Evolutionary conservation across 768 basidiomycete genomes (phyloP), one percentile per base, ranked within the genome.

Genomic region (Hygrocybe punicea): DNA sequence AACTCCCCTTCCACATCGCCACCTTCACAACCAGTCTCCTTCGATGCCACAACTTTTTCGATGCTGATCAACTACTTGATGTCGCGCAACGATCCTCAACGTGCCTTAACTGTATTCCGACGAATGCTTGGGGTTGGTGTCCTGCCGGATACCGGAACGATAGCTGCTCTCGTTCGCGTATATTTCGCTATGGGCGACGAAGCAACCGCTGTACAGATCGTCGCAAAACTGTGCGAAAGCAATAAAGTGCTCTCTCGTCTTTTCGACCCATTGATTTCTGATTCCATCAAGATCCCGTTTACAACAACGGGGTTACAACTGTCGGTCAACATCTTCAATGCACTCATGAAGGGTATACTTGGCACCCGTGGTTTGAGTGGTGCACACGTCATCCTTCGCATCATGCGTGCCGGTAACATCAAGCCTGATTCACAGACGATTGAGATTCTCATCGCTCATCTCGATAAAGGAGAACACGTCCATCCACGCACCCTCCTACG

Each of bases 31-130:
- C 47, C 40, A 54, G 52, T 78, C 23, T 64, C 50, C 53, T 84
- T 87, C 19, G 80, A 86, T 61, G 77, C 79, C 8, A 72, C 75
- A 11, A 91, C 89, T 1, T 87, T 83, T 68, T 78, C 82, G 8
- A 78, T 84, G 44, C 75, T 87, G 58, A 82, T 89, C 67, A 79
- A 83, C 64, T 76, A 81, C 61, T 67, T 83, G 54, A 79, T 78
- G 34, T 67, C 62, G 16, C 73, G 72, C 36, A 71, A 71, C 33
- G 76, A 83, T 61, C 69, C 82, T 40, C 60, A 74, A 17, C 74
- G 73, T 44, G 79, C 82, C 8, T 63, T 81, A 55, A 67, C 71
- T 23, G 69, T 85, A 45, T 69, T 83, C 51, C 67, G 77, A 34
- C 73, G 72, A 25, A 84, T 87, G 80, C 61, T 72, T 40, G 50